Conservation (phyloP, 768 basidiomycete species). For the Lentinus brumalis region DNA sequence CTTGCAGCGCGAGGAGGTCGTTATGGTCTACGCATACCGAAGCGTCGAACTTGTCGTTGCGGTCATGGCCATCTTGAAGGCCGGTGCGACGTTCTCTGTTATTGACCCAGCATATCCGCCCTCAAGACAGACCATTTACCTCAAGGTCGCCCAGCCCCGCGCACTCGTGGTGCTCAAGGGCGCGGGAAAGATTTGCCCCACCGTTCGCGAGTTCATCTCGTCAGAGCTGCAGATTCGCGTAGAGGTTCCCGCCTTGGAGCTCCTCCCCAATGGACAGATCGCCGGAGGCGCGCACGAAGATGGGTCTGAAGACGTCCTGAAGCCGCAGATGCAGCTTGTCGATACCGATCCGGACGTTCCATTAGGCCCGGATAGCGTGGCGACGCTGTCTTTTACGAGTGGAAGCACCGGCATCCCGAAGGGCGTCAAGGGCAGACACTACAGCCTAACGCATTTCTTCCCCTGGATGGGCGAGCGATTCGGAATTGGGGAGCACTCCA, state of each 20-base stretch:
- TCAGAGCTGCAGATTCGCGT: constrained; percentile 82
- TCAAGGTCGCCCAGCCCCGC: constrained; percentile 89
- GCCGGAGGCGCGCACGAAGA: constrained; percentile 56
- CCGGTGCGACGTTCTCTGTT: constrained; percentile 95
- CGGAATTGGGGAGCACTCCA: constrained; percentile 68
- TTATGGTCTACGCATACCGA: constrained; percentile 96
- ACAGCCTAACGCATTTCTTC: constrained; percentile 97
- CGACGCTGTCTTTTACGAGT: constrained; percentile 94
- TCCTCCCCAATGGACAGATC: constrained; percentile 64
- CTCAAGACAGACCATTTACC: constrained; percentile 88
- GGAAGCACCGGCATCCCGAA: constrained; percentile 98
- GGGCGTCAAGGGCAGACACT: constrained; percentile 95
- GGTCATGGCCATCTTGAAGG: constrained; percentile 95
- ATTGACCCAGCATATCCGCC: constrained; percentile 98
- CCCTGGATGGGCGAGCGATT: constrained; percentile 98
- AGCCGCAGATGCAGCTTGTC: constrained; percentile 51
- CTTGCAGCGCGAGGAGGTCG: constrained; percentile 90
- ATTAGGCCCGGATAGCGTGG: constrained; percentile 94
- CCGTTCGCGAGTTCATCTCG: constrained; percentile 82
- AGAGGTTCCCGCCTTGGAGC: constrained; percentile 87
- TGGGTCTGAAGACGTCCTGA: constrained; percentile 59
- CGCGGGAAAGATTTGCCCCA: constrained; percentile 77
- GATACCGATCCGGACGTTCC: constrained; percentile 77
- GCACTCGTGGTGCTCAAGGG: constrained; percentile 89
- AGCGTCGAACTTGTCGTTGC: constrained; percentile 97